These are phyloP conservation scores for Encephalitozoon hellem DNA, from an alignment of 371 early-diverging fungal genomes.

Conservation along the genomic window DNA sequence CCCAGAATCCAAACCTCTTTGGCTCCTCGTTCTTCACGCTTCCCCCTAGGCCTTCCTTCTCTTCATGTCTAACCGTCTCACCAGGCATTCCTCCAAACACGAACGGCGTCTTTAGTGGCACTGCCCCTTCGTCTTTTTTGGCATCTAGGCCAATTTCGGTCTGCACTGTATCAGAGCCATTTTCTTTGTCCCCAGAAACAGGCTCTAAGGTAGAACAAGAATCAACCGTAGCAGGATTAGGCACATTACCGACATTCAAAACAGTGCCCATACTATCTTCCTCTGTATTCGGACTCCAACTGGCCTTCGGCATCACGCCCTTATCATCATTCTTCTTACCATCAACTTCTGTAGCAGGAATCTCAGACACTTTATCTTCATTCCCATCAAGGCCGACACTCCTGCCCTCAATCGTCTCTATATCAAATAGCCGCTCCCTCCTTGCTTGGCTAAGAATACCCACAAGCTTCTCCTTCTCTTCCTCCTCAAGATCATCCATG, in stretches of 20 bases:
- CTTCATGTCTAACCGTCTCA: not conserved
- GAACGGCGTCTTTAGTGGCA: not conserved
- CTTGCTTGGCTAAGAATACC: not conserved
- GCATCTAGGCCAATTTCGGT: not conserved
- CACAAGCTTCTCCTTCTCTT: conserved; percentile 3
- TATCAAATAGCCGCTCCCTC: not conserved
- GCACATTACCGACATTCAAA: not conserved
- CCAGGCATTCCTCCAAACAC: not conserved
- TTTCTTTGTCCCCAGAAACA: not conserved
- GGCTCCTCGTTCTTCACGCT: not conserved
- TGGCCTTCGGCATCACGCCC: too few relatives aligned
- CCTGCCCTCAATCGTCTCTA: not conserved
- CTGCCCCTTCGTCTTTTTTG: not conserved
- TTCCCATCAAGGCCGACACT: not conserved
- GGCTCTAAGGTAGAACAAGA: not conserved
- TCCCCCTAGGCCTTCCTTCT: not conserved
- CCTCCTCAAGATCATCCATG: conserved; percentile 24
- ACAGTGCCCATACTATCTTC: not conserved
- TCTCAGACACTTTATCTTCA: not conserved
- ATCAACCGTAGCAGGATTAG: not conserved
- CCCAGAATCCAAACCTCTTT: not conserved
- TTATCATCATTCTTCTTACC: not conserved
- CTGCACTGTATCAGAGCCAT: not conserved
- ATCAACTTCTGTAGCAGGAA: not conserved
- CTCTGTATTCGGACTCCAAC: not conserved